Conservation (phyloP, 306 rosid genomes). For the Fagus crenata region DNA sequence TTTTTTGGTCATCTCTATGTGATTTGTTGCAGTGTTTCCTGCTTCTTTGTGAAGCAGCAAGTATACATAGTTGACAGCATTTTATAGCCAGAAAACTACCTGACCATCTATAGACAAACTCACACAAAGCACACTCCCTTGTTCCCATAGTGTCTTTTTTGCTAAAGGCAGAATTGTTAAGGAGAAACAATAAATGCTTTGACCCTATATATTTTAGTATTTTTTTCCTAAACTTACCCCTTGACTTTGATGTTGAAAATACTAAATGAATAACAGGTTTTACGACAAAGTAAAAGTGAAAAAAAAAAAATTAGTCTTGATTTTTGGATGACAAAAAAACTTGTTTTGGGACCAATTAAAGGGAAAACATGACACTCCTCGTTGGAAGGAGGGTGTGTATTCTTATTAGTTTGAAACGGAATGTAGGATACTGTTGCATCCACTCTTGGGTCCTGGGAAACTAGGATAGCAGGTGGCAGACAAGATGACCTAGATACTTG, state of each 20-base stretch:
- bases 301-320: not conserved
- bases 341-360: not conserved
- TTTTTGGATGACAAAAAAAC: not conserved
- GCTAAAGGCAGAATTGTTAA: not conserved
- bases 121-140: not conserved
- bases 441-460: not conserved
- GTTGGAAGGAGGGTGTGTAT: not conserved
- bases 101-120: not conserved
- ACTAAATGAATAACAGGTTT: not conserved
- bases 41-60: not conserved
- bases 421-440: not conserved
- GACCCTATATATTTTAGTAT: not conserved
- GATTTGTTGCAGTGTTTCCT: not conserved
- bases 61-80: not conserved
- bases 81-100: not conserved
- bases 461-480: not conserved
- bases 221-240: not conserved
- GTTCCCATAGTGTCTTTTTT: not conserved
- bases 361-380: not conserved
- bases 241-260: not conserved
- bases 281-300: not conserved
- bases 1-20: not conserved
- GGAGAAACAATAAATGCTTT: not conserved
- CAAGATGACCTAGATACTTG: not conserved
- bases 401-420: not conserved